Conservation (phyloP, 352 stramenopile genomes). For the Plasmopara viticola region DNA sequence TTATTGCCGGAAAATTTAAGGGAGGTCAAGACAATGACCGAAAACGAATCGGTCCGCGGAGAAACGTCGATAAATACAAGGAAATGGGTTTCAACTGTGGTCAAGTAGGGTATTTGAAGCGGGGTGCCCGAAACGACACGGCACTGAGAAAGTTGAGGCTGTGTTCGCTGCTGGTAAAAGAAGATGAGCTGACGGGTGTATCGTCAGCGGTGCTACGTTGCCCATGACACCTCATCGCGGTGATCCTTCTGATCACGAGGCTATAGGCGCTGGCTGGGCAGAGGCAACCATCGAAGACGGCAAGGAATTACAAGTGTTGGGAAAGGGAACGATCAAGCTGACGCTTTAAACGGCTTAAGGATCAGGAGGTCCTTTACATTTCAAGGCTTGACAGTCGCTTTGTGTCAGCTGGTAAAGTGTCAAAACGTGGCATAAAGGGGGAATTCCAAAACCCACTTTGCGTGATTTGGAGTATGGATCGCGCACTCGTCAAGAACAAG, state of each 20-base stretch:
- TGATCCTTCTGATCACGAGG: neutral
- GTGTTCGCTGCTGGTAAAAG: neutral
- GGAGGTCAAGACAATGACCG: neutral
- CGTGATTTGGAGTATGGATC: neutral
- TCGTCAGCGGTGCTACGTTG: neutral
- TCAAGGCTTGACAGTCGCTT: no score
- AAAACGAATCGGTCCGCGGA: neutral
- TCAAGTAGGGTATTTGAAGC: neutral
- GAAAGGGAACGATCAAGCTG: no score
- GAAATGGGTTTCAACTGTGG: neutral
- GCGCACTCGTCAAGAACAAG: neutral
- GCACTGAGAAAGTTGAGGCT: neutral
- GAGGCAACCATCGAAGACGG: neutral
- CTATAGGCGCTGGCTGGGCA: no score
- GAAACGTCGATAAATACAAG: neutral
- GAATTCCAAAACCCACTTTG: neutral
- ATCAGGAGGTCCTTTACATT: no score
- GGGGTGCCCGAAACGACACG: neutral
- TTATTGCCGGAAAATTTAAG: neutral
- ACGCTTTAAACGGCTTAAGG: no score
- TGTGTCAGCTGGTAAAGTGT: no score
- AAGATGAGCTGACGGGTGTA: neutral
- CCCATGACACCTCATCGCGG: neutral
- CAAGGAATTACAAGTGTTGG: no score
- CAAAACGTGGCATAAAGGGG: neutral